Evolutionary conservation across 176 grass and related monocot genomes (phyloP).

Genomic region (Phoenix dactylifera): DNA sequence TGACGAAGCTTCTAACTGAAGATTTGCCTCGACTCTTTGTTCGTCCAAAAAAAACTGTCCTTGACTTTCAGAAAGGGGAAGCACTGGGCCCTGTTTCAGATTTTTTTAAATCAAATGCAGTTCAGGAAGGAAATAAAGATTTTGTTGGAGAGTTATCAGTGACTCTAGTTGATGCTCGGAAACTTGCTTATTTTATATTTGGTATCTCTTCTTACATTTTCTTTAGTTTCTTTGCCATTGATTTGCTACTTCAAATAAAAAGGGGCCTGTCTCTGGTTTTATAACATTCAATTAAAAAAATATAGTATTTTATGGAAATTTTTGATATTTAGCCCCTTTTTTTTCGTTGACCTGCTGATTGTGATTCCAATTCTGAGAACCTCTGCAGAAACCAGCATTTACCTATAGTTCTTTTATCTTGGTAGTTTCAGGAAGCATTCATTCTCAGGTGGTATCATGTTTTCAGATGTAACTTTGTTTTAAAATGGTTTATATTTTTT

Average conservation of each 20-base stretch:
- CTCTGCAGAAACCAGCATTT: too few relatives aligned
- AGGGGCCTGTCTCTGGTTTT: too few relatives aligned
- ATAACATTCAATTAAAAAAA: too few relatives aligned
- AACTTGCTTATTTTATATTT: constrained; percentile 80
- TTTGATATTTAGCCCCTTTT: too few relatives aligned
- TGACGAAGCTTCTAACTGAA: constrained; percentile 87
- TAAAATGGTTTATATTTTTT: too few relatives aligned
- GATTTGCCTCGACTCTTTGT: constrained; percentile 93
- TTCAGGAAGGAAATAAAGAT: constrained; percentile 89
- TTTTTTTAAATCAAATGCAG: constrained; percentile 24
- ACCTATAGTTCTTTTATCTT: too few relatives aligned
- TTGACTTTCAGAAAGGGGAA: constrained; percentile 90
- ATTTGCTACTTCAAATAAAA: neutral
- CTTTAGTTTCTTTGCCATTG: neutral
- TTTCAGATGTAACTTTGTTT: too few relatives aligned
- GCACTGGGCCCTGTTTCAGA: constrained; percentile 67
- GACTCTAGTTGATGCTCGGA: constrained; percentile 89
- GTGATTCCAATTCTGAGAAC: too few relatives aligned
- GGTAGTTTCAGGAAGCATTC: too few relatives aligned
- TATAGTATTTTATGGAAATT: too few relatives aligned
- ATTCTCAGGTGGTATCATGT: too few relatives aligned
- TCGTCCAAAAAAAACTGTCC: constrained; percentile 86
- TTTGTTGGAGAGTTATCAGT: constrained; percentile 89
- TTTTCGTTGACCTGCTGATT: too few relatives aligned
- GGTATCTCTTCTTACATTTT: constrained; percentile 15